phyloP scores from a whole-genome alignment of 2,329 filamentous ascomycete species.

The Rhinocladiella similis region DNA sequence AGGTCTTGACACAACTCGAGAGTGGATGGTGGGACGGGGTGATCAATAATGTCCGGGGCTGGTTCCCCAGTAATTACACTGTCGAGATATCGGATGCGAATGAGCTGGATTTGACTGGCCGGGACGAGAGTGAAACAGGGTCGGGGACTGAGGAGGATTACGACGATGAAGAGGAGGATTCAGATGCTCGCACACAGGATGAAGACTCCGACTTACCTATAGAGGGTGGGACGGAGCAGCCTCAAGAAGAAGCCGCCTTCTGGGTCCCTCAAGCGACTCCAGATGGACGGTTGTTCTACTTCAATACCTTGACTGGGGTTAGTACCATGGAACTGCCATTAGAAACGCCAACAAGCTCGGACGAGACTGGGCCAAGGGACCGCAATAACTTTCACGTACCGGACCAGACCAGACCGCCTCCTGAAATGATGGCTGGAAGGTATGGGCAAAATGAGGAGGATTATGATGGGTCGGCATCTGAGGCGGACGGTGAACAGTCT shows the following conservation, averaged over 20 bases:
- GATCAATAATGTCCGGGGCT: conserved; percentile 92
- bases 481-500: conserved; percentile 75
- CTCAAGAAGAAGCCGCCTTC: conserved; percentile 87
- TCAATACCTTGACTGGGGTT: conserved; percentile 95
- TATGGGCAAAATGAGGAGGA: conserved; percentile 76
- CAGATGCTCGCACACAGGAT: conserved; percentile 66
- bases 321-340: conserved; percentile 92
- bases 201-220: conserved; percentile 63
- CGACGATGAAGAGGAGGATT: conserved; percentile 65
- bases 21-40: conserved; percentile 99
- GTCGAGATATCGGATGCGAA: conserved; percentile 72
- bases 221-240: conserved; percentile 63
- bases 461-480: conserved; percentile 86
- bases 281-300: conserved; percentile 92
- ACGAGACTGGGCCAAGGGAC: conserved; percentile 83
- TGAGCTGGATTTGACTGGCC: conserved; percentile 53
- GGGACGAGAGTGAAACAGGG: conserved; percentile 54
- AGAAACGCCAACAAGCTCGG: conserved; percentile 78
- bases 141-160: conserved; percentile 61
- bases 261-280: conserved; percentile 98
- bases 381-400: conserved; percentile 85
- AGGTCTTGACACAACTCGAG: conserved; percentile 96
- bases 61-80: conserved; percentile 99
- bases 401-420: conserved; percentile 83
- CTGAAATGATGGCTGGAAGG: conserved; percentile 86